These are phyloP conservation scores for Xerocomellus intermedius DNA, from an alignment of 768 basidiomycete genomes.

Conservation along the genomic window DNA sequence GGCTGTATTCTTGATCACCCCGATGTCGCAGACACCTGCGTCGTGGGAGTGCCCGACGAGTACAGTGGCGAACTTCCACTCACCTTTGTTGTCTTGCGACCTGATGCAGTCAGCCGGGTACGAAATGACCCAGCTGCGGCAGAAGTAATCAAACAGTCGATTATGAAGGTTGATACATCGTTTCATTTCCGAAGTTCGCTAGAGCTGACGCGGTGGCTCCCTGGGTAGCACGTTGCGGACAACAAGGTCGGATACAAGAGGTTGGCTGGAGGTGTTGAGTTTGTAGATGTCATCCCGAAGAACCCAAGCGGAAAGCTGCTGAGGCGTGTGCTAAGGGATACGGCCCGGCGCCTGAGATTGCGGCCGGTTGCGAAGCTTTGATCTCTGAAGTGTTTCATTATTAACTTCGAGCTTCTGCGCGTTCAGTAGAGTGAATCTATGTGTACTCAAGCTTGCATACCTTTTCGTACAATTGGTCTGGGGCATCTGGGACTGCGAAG, in stretches of 20 bases:
- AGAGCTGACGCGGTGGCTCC: background rate
- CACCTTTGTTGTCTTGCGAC: conserved; percentile 60
- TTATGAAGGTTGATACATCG: conserved; percentile 55
- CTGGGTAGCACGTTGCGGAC: conserved; percentile 53
- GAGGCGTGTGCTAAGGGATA: conserved; percentile 51
- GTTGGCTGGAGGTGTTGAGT: conserved; percentile 59
- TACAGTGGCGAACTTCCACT: conserved; percentile 74
- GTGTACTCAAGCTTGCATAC: too few species aligned
- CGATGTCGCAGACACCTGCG: conserved; percentile 60
- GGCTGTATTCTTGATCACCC: conserved; percentile 61
- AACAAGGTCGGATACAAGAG: conserved; percentile 60
- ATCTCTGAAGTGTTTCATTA: conserved; percentile 2
- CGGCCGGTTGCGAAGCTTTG: conserved; percentile 28
- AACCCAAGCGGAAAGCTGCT: conserved; percentile 72
- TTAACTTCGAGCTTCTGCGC: too few species aligned
- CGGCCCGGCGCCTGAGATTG: conserved; percentile 34
- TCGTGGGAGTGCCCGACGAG: conserved; percentile 68
- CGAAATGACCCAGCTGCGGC: conserved; percentile 31
- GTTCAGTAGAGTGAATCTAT: too few species aligned
- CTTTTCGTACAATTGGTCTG: too few species aligned
- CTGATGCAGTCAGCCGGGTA: conserved; percentile 38
- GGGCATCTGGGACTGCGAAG: too few species aligned
- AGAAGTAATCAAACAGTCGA: conserved; percentile 35
- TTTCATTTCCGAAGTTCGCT: background rate
- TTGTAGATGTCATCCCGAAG: conserved; percentile 63